Base-by-base conservation (phyloP, 73 alveolate genomes). In the Paramecium tetraurelia region DNA sequence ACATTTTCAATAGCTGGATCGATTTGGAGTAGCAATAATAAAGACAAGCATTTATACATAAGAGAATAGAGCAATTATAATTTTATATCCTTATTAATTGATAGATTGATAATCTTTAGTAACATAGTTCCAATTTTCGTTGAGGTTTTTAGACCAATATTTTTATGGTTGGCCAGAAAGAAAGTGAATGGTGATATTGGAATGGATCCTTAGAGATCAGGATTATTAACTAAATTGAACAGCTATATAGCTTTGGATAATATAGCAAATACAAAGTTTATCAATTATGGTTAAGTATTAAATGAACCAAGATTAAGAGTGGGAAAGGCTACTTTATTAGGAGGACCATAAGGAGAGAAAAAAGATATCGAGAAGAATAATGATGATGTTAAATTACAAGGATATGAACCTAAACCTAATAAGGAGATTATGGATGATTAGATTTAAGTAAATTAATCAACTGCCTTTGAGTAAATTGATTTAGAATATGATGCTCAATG, bases 191-290 rank as follows among this genome's bases (percentile, higher is more conserved):
- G 57, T 44, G 90, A 80, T 18, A 24, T 80, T 8, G 75, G 76
- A 44, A 31, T 80, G 72, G 90, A 80, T 44, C 90, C 90, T 18
- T 22, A 80, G n/a, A 44, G 75, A 80, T 80, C 90, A 10, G 90
- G 90, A 8, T 44, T 14, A 44, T 44, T 44, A 35, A 80, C 63
- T 44, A 40, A 46, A 11, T 31, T 80, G 7, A 41, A 80, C 14
- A 80, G 90, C 24, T 80, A 80, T 80, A 20, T 80, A n/a, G 90
- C 90, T 8, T 31, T 80, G 24, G 90, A 80, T 24, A 80, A 80
- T 80, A 5, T 80, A 10, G 90, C 90, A 18, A 31, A 33, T 22
- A 80, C 90, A 18, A 80, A 80, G 16, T 80, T 80, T 80, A 76
- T 80, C 1, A 80, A 80, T 80, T 80, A 80, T 24, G 70, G 76